These are phyloP conservation scores for Boechera divaricarpa DNA, from an alignment of 345 rosid species.

Conservation along the genomic window DNA sequence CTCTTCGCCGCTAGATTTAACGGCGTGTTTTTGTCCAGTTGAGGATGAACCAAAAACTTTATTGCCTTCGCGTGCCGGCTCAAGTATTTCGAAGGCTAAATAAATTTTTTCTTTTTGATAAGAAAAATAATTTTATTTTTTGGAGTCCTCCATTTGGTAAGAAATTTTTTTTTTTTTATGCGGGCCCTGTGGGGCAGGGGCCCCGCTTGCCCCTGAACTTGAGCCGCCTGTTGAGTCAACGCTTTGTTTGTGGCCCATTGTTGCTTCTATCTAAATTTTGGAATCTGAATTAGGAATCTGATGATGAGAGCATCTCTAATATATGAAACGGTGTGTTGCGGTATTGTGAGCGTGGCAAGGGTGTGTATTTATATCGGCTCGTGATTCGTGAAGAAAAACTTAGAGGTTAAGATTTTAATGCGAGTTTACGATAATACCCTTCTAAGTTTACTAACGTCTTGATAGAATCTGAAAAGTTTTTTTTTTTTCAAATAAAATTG, in stretches of 20 bases:
- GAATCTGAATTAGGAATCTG: constrained; percentile 26
- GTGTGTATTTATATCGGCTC: constrained; percentile 24
- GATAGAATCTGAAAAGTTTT: not conserved
- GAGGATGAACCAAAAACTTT: no score
- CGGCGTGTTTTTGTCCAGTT: not conserved
- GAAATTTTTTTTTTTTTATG: no score
- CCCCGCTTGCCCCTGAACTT: no score
- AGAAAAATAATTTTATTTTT: no score
- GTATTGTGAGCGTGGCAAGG: not conserved
- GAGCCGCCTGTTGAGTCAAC: no score
- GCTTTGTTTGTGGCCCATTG: no score
- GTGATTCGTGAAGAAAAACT: constrained; percentile 29
- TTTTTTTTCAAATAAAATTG: not conserved
- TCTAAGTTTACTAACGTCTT: constrained; percentile 9
- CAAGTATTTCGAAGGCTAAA: no score
- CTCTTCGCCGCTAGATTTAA: not conserved
- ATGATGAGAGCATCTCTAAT: constrained; percentile 1
- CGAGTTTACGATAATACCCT: constrained; percentile 20
- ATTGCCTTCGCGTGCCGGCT: no score
- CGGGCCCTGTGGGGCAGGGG: no score
- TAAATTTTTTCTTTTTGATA: no score
- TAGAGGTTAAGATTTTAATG: constrained; percentile 36
- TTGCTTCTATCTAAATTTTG: no score
- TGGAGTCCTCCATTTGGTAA: no score
- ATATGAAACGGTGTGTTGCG: constrained; percentile 10